These are phyloP conservation scores for Rauvolfia tetraphylla DNA, from an alignment of 257 asterid species.

Conservation along the genomic window DNA sequence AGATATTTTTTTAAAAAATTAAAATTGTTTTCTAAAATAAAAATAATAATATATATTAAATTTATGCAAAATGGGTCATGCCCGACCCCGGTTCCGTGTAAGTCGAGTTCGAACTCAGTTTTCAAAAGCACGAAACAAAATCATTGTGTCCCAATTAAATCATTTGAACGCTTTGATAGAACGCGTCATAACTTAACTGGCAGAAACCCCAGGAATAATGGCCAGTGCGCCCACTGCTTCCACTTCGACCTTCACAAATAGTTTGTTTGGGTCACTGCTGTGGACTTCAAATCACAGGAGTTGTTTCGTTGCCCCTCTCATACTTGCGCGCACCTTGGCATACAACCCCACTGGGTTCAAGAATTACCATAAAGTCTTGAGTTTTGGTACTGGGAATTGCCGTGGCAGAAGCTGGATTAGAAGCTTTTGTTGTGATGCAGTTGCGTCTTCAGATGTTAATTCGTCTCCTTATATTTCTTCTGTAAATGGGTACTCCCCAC, in stretches of 20 bases:
- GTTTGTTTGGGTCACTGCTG: conserved; percentile 28
- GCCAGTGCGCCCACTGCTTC: conserved; percentile 34
- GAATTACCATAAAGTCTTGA: conserved; percentile 29
- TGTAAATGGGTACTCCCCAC: conserved; percentile 47
- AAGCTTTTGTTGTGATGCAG: conserved; percentile 35
- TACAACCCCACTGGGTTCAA: conserved; percentile 25
- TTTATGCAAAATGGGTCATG: too few relatives aligned
- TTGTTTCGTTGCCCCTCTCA: conserved; percentile 25
- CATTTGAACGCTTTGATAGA: too few relatives aligned
- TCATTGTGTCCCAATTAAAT: too few relatives aligned
- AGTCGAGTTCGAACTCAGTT: too few relatives aligned
- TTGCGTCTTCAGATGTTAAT: conserved; percentile 36
- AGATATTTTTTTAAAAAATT: too few relatives aligned
- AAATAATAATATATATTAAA: too few relatives aligned
- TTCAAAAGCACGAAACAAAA: too few relatives aligned
- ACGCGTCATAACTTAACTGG: too few relatives aligned
- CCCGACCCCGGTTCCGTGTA: too few relatives aligned
- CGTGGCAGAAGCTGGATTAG: conserved; percentile 14
- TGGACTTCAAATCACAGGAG: conserved; percentile 38
- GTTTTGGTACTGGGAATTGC: conserved; percentile 15
- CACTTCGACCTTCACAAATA: conserved; percentile 34
- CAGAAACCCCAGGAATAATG: conserved; percentile 21
- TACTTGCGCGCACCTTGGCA: conserved; percentile 34
- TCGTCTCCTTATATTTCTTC: conserved; percentile 28
- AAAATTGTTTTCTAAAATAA: too few relatives aligned